Base-by-base conservation (phyloP, 768 basidiomycete genomes). In the Trametes cubensis region DNA sequence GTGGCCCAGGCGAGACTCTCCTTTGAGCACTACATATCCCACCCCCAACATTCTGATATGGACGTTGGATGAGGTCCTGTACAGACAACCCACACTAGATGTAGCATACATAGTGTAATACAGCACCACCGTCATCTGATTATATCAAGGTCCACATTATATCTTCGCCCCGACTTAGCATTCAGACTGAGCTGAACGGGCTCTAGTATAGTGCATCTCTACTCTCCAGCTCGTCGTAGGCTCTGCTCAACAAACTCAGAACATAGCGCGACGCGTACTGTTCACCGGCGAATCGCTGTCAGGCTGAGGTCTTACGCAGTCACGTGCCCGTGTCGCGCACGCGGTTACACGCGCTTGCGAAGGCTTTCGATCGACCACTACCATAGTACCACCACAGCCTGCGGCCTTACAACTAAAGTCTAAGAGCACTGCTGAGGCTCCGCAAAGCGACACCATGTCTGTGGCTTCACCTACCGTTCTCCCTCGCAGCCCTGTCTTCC, bases 401-500 rank as follows among this genome's bases (percentile, higher is more conserved):
- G 10, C 34, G 10, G 11, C 34, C 34, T 11, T 7, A 2, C 6
- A 34, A 6, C 34, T 10, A 2, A 6, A 7, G 6, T 7, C 34
- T 11, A 10, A 11, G 34, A 34, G 34, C 11, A 11, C 34, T 2
- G 4, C 34, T 11, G 34, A 34, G 6, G 8, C 21, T 23, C 45
- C 25, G 6, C 8, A 46, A 21, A 15, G 21, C 3, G 8, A 14
- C 20, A 15, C n/a, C 41, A 84, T 84, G 82, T 80, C 82, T 14
- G 76, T 83, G 11, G 81, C 84, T 30, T 84, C 85, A 20, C 88
- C 90, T n/a, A 91, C 90, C 1, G 73, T 92, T n/a, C 74, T 92
- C 45, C 87, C 89, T 7, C 83, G 83, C 1, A 79, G 80, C n/a
- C 81, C 79, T 3, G 61, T 79, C 30, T 87, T 90, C 70, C 91